phyloP scores from a whole-genome alignment of 2,329 filamentous ascomycete species.

The Xenoacremonium recifei region DNA sequence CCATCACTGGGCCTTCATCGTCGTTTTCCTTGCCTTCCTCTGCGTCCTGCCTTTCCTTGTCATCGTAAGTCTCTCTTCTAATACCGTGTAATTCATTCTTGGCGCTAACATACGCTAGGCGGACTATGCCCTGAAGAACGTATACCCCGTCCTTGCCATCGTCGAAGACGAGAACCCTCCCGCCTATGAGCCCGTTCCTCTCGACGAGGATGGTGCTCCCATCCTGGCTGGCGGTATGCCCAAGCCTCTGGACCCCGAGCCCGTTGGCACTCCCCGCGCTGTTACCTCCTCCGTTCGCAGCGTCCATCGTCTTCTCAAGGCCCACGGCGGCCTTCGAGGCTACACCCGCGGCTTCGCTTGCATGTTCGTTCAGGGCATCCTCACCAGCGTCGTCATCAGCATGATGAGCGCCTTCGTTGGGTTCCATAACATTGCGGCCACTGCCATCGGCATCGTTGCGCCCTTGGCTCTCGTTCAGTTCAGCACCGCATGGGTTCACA shows the following conservation, averaged over 20 bases:
- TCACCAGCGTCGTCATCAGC: slow-evolving; percentile 33
- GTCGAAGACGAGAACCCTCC: slow-evolving; percentile 58
- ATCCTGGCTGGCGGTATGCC: slow-evolving; percentile 30
- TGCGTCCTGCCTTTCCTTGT: slow-evolving; percentile 45
- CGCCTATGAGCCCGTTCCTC: slow-evolving; percentile 50
- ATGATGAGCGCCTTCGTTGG: slow-evolving; percentile 33
- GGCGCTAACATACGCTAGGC: slow-evolving; percentile 31
- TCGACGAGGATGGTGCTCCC: slow-evolving; percentile 38
- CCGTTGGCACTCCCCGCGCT: slow-evolving; percentile 31
- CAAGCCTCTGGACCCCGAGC: slow-evolving; percentile 18
- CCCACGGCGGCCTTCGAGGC: slow-evolving; percentile 62
- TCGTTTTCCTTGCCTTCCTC: slow-evolving; percentile 40
- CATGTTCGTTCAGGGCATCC: slow-evolving; percentile 40
- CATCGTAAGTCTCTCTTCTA: slow-evolving; percentile 32
- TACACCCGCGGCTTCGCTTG: slow-evolving; percentile 68
- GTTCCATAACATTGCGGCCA: slow-evolving; percentile 39
- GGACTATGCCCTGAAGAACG: slow-evolving; percentile 47
- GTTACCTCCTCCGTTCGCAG: slow-evolving; percentile 52
- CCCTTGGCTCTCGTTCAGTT: slow-evolving; percentile 65
- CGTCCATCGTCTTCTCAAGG: slow-evolving; percentile 55
- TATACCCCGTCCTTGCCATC: slow-evolving; percentile 56
- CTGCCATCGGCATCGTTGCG: slow-evolving; percentile 50
- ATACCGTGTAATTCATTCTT: too few relatives aligned
- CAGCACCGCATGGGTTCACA: slow-evolving; percentile 79
- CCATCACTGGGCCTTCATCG: slow-evolving; percentile 38